phyloP scores from a whole-genome alignment of 2,329 filamentous ascomycete species.

The Magnaporthales sp. region DNA sequence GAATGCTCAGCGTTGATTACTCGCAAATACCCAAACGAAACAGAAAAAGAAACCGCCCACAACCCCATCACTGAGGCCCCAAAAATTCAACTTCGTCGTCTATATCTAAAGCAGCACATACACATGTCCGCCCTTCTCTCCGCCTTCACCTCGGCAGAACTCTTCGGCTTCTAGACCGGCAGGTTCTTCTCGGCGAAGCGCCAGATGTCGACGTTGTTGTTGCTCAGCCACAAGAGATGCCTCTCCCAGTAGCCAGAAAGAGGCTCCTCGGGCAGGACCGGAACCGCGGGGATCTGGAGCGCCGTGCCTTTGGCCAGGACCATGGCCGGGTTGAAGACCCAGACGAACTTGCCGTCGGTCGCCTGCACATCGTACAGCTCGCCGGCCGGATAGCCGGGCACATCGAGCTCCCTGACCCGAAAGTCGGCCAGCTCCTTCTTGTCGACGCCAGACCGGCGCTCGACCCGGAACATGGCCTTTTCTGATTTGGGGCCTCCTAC shows the following conservation, averaged over 20 bases:
- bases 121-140: not conserved
- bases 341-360: slow-evolving; percentile 20
- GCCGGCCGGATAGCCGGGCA: slow-evolving; percentile 7
- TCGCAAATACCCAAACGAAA: not conserved
- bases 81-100: not conserved
- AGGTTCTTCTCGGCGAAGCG: slow-evolving; percentile 8
- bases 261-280: slow-evolving; percentile 22
- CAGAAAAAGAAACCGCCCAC: not conserved
- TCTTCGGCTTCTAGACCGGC: not conserved
- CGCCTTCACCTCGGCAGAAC: not conserved
- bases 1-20: not conserved
- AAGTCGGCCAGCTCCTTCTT: slow-evolving; percentile 3
- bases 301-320: slow-evolving; percentile 9
- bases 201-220: slow-evolving; percentile 10
- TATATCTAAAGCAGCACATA: not conserved
- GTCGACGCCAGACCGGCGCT: slow-evolving; percentile 10
- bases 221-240: slow-evolving; percentile 11
- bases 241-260: slow-evolving; percentile 24
- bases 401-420: slow-evolving; percentile 9
- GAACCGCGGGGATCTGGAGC: slow-evolving; percentile 13
- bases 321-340: slow-evolving; percentile 15
- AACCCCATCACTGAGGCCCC: not conserved
- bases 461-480: slow-evolving; percentile 17
- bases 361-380: slow-evolving; percentile 16
- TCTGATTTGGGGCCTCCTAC: not conserved